A percentile compares a stretch with the other conserved stretches of the same genome.
phyloP scores from a whole-genome alignment of 768 basidiomycete genomes.

The Xanthoconium stramineum region DNA sequence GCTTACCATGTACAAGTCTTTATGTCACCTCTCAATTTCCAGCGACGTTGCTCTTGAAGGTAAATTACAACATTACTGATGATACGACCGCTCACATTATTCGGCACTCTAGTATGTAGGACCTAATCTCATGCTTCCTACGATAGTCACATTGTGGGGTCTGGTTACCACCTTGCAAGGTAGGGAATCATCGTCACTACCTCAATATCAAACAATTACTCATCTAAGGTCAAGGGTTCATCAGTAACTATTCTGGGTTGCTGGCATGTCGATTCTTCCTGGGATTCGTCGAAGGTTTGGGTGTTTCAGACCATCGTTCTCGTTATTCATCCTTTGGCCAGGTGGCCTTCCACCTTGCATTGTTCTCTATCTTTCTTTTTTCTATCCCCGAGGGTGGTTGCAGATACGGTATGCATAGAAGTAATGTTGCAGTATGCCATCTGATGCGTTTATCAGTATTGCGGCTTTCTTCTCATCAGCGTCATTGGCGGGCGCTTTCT shows the following conservation, averaged over 20 bases:
- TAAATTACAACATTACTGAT: constrained; percentile 1
- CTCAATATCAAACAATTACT: background rate
- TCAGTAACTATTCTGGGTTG: constrained; percentile 49
- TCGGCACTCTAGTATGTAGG: background rate
- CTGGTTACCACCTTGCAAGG: background rate
- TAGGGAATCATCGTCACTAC: background rate
- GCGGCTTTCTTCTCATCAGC: constrained; percentile 39
- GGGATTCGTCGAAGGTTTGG: constrained; percentile 62
- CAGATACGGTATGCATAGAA: constrained; percentile 18
- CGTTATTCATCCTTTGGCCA: constrained; percentile 20
- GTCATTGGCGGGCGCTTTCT: constrained; percentile 57
- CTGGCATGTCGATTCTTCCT: constrained; percentile 45
- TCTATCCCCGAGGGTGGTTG: constrained; percentile 32
- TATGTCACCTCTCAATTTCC: constrained; percentile 59
- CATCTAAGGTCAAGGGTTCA: constrained; percentile 36
- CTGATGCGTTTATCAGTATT: constrained; percentile 26
- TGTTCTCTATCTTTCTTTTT: constrained; percentile 54
- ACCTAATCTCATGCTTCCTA: constrained; percentile 1
- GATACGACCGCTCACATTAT: background rate
- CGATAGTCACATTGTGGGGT: background rate
- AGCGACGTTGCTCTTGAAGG: constrained; percentile 55
- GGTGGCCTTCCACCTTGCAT: constrained; percentile 58
- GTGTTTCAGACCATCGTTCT: background rate
- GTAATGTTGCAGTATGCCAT: background rate
- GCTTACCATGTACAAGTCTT: constrained; percentile 27